Evolutionary conservation across 164 flowering plant species (phyloP).

Genomic region (Pachysandra terminalis): DNA sequence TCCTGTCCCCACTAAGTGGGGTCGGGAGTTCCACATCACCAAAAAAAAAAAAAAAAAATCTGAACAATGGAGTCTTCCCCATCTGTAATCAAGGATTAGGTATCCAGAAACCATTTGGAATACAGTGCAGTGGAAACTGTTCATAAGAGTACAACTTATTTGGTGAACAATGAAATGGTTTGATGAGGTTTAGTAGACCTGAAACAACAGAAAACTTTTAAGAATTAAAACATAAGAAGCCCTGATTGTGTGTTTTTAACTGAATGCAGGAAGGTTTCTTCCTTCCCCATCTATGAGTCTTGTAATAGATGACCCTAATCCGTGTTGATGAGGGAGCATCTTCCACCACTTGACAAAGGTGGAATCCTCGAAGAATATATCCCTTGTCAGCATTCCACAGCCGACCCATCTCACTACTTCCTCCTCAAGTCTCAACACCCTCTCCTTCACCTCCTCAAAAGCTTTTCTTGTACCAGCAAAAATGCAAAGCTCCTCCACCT

Average conservation of each 20-base stretch:
- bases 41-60: too few relatives aligned
- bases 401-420: slow-evolving; percentile 27
- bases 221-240: background rate
- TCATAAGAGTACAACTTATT: background rate
- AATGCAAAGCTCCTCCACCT: slow-evolving; percentile 52
- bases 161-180: background rate
- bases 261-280: slow-evolving; percentile 9
- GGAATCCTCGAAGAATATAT: slow-evolving; percentile 51
- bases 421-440: slow-evolving; percentile 31
- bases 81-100: too few relatives aligned
- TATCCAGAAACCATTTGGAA: background rate
- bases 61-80: too few relatives aligned
- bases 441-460: slow-evolving; percentile 28
- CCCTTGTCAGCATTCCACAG: slow-evolving; percentile 19
- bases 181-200: background rate
- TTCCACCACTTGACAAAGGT: slow-evolving; percentile 73
- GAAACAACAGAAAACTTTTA: background rate
- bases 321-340: slow-evolving; percentile 40
- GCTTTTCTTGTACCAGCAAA: background rate
- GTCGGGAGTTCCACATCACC: too few relatives aligned
- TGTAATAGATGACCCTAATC: slow-evolving; percentile 26
- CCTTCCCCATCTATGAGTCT: slow-evolving; percentile 13
- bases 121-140: background rate
- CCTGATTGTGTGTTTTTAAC: background rate
- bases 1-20: too few relatives aligned